Evolutionary conservation across 2,329 filamentous ascomycete genomes (phyloP), one percentile per base, ranked within the genome.

Genomic region (Cylindrodendrum hubeiense): DNA sequence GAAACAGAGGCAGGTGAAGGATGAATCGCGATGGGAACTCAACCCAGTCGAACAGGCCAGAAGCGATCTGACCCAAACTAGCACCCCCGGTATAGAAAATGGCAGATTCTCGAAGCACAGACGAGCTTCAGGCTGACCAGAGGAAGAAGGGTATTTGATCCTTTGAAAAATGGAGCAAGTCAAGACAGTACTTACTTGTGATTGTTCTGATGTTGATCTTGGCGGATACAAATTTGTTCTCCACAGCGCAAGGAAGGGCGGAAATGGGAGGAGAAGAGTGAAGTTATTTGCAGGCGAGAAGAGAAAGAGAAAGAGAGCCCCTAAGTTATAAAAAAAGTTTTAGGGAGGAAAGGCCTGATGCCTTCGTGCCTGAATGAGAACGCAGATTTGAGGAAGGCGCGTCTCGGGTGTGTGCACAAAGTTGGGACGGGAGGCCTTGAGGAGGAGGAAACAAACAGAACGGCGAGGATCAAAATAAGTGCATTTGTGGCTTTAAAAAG

Each of bases 381-480:
- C 12, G 26, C 10, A 33, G 10, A 59, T 12, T 43, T 50, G 30
- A 51, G 55, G 55, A 59, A 59, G 55, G 34, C 39, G n/a, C 52
- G 47, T 21, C 46, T 47, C 24, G 33, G 28, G n/a, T 9, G n/a
- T 9, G 47, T 30, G 12, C 28, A 19, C n/a, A 15, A 49, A 17
- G 24, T 49, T 15, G 46, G 17, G 9, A 21, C n/a, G n/a, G 10
- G 10, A 33, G 12, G 10, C 3, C 28, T 49, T 49, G 46, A 15
- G n/a, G 24, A 33, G 26, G 26, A 30, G 4, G 26, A 21, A 33
- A n/a, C 26, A 50, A 50, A 8, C 5, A 34, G 9, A 8, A 34
- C 28, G 9, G 4, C 5, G 12, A 28, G n/a, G 26, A 22, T 34
- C 2, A 12, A 34, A 33, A 33, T 10, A 5, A 9, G 30, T 15